phyloP scores from a whole-genome alignment of 2,329 filamentous ascomycete species.

The Cryphonectria carpinicola region DNA sequence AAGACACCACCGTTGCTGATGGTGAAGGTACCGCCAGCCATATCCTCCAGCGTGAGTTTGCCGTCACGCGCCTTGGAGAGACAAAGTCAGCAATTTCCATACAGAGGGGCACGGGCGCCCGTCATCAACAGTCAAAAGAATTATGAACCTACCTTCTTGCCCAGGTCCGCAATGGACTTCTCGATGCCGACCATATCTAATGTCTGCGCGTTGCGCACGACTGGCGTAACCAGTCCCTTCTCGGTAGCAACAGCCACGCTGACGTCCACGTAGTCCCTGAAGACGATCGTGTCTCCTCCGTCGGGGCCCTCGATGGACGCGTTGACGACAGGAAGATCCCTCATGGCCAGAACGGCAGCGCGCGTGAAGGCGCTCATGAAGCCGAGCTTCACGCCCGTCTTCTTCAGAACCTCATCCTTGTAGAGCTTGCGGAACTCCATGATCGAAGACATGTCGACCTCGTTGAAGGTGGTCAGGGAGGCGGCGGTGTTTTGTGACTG shows the following conservation, averaged over 20 bases:
- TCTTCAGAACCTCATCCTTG: constrained; percentile 96
- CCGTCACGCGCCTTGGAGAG: constrained; percentile 77
- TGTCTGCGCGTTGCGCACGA: constrained; percentile 89
- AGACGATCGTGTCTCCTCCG: constrained; percentile 96
- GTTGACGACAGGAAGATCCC: constrained; percentile 91
- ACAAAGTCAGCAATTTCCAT: constrained; percentile 16
- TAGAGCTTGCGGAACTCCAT: constrained; percentile 98
- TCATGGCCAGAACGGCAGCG: constrained; percentile 89
- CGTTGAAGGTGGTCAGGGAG: constrained; percentile 97
- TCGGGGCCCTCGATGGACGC: constrained; percentile 96
- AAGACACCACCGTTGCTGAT: constrained; percentile 98
- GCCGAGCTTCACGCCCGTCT: constrained; percentile 95
- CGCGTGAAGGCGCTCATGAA: constrained; percentile 99
- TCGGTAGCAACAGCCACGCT: constrained; percentile 96
- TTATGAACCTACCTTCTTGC: constrained; percentile 75
- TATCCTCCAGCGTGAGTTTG: constrained; percentile 98
- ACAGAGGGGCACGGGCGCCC: neutral
- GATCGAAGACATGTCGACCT: constrained; percentile 97
- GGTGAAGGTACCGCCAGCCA: constrained; percentile 97
- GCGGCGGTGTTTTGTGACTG: constrained; percentile 99
- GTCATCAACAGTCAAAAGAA: neutral
- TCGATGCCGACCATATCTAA: constrained; percentile 91
- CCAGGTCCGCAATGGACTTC: constrained; percentile 88
- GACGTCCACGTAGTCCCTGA: constrained; percentile 97
- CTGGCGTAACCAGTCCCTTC: constrained; percentile 95